These are phyloP conservation scores for Chlorella sp. DNA, from an alignment of 139 green algal genomes.

Conservation along the genomic window DNA sequence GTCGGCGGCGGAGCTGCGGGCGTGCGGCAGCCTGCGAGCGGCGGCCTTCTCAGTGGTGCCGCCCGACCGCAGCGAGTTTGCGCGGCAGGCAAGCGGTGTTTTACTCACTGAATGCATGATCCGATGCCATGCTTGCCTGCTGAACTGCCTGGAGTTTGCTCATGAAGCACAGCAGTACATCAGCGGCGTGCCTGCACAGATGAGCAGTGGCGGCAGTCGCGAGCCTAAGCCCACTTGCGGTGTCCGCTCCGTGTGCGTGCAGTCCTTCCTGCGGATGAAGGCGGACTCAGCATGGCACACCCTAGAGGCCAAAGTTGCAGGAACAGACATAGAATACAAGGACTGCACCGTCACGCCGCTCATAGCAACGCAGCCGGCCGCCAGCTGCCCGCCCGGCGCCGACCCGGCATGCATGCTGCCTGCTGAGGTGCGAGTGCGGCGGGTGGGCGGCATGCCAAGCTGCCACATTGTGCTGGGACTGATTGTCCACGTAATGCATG, in stretches of 20 bases:
- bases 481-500: too few relatives aligned
- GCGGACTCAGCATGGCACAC: constrained; percentile 75
- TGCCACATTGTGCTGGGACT: too few relatives aligned
- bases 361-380: constrained; percentile 54
- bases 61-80: constrained; percentile 67
- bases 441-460: too few relatives aligned
- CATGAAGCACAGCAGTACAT: too few relatives aligned
- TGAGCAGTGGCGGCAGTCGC: too few relatives aligned
- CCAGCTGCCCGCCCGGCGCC: constrained; percentile 38
- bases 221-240: too few relatives aligned
- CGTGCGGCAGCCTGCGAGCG: constrained; percentile 74
- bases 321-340: constrained; percentile 58
- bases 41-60: constrained; percentile 72
- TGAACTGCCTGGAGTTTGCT: too few relatives aligned
- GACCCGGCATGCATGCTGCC: constrained; percentile 72
- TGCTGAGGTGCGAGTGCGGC: constrained; percentile 37
- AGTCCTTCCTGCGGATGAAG: constrained; percentile 84
- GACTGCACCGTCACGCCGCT: constrained; percentile 57
- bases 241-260: too few relatives aligned
- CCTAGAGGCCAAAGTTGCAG: constrained; percentile 67
- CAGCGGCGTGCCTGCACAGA: too few relatives aligned
- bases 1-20: constrained; percentile 68
- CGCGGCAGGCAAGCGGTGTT: constrained; percentile 58
- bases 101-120: too few relatives aligned
- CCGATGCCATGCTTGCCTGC: too few relatives aligned